phyloP scores from a whole-genome alignment of 192 early-diverging fungal genomes.

The Umbelopsis sp. region DNA sequence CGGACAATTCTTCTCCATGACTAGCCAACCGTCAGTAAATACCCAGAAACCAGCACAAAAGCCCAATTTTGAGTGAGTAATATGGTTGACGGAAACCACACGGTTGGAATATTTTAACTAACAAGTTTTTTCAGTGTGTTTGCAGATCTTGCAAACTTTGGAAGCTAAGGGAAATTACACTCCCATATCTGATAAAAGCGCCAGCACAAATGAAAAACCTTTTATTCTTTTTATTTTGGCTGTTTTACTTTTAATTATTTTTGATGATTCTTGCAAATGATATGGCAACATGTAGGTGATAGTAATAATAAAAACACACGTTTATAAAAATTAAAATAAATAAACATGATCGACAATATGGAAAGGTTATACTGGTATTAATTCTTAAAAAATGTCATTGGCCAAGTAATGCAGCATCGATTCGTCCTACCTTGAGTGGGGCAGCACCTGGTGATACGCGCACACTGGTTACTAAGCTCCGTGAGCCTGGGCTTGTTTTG shows the following conservation, averaged over 20 bases:
- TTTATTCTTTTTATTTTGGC: not conserved
- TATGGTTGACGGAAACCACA: not conserved
- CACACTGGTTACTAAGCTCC: no score
- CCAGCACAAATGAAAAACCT: not conserved
- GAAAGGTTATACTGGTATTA: no score
- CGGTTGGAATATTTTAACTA: not conserved
- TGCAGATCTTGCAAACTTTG: constrained; percentile 34
- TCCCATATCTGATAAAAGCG: constrained; percentile 1
- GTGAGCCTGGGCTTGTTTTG: no score
- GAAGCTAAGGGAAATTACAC: not conserved
- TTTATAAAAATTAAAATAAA: no score
- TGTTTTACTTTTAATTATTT: not conserved
- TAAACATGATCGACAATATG: no score
- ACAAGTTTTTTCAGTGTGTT: constrained; percentile 26
- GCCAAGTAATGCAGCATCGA: no score
- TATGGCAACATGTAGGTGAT: no score
- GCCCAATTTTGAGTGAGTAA: constrained; percentile 36
- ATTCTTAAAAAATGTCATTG: no score
- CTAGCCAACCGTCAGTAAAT: not conserved
- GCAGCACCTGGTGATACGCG: no score
- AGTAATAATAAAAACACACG: no score
- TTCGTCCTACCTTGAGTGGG: no score
- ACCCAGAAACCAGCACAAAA: constrained; percentile 21
- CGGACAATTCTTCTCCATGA: constrained; percentile 32
- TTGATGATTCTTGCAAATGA: no score